These are phyloP conservation scores for Botrytis cinerea DNA, from an alignment of 2,329 filamentous ascomycete species.

Conservation along the genomic window DNA sequence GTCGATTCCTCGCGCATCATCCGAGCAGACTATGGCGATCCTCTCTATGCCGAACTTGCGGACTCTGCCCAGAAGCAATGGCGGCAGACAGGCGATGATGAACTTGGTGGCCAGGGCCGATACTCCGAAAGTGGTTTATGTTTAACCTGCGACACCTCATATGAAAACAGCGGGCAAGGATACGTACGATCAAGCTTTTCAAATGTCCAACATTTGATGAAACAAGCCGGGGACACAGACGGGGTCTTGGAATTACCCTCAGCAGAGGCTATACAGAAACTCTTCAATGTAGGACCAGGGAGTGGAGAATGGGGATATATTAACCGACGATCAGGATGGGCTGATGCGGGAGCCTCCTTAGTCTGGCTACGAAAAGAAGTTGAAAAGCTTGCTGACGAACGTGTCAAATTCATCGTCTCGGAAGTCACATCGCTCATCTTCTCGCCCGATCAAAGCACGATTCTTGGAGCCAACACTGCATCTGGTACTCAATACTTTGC, in stretches of 20 bases:
- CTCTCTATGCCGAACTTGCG: conserved; percentile 74
- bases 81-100: conserved; percentile 55
- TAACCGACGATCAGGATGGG: conserved; percentile 77
- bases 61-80: conserved; percentile 68
- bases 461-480: conserved; percentile 59
- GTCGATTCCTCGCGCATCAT: conserved; percentile 66
- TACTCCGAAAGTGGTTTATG: conserved; percentile 72
- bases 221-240: conserved; percentile 38
- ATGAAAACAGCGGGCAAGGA: conserved; percentile 40
- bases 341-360: conserved; percentile 73
- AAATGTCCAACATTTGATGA: conserved; percentile 53
- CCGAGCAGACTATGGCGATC: conserved; percentile 77
- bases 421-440: conserved; percentile 37
- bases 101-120: conserved; percentile 62
- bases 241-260: conserved; percentile 47
- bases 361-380: conserved; percentile 52
- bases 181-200: conserved; percentile 62
- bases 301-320: conserved; percentile 69
- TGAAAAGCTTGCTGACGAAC: conserved; percentile 34
- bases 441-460: conserved; percentile 36
- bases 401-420: conserved; percentile 56
- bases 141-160: conserved; percentile 56
- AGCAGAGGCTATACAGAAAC: conserved; percentile 48
- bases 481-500: conserved; percentile 56
- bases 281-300: conserved; percentile 51